These are phyloP conservation scores for Inosperma sp. DNA, from an alignment of 768 basidiomycete species.

Conservation along the genomic window DNA sequence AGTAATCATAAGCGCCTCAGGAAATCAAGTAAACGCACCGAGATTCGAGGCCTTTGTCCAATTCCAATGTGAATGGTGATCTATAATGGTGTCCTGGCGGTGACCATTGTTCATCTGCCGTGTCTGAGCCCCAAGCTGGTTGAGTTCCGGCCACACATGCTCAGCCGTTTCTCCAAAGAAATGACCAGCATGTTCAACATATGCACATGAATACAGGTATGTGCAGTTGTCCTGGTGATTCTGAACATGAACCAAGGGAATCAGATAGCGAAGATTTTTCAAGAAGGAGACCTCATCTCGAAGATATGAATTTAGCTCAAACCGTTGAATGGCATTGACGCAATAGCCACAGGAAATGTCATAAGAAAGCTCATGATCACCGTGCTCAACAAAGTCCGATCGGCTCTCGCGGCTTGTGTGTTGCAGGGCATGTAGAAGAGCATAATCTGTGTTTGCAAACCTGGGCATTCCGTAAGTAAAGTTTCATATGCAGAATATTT, in stretches of 20 bases:
- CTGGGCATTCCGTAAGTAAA: constrained; percentile 7
- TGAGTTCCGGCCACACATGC: constrained; percentile 21
- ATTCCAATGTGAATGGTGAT: constrained; percentile 22
- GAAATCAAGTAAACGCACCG: constrained; percentile 4
- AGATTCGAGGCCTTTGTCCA: constrained; percentile 20
- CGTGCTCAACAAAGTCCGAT: neutral
- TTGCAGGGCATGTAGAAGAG: constrained; percentile 13
- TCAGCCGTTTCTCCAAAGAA: constrained; percentile 31
- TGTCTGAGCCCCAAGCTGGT: constrained; percentile 19
- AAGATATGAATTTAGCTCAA: constrained; percentile 12
- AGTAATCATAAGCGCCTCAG: neutral
- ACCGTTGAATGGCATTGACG: constrained; percentile 16
- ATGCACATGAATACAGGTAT: constrained; percentile 23
- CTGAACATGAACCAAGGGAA: constrained; percentile 24
- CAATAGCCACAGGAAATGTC: constrained; percentile 26
- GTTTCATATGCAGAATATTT: neutral
- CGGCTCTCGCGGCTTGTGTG: neutral
- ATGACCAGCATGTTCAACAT: constrained; percentile 16
- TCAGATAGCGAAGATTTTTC: constrained; percentile 11
- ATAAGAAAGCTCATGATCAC: constrained; percentile 17
- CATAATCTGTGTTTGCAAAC: constrained; percentile 21
- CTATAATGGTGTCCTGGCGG: constrained; percentile 24
- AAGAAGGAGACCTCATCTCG: constrained; percentile 10
- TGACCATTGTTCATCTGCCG: constrained; percentile 29
- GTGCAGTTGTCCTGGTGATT: constrained; percentile 26